A percentile compares a stretch with the other conserved stretches of the same genome.
Conservation (phyloP, 75 land plant species). For the Cunninghamia lanceolata region DNA sequence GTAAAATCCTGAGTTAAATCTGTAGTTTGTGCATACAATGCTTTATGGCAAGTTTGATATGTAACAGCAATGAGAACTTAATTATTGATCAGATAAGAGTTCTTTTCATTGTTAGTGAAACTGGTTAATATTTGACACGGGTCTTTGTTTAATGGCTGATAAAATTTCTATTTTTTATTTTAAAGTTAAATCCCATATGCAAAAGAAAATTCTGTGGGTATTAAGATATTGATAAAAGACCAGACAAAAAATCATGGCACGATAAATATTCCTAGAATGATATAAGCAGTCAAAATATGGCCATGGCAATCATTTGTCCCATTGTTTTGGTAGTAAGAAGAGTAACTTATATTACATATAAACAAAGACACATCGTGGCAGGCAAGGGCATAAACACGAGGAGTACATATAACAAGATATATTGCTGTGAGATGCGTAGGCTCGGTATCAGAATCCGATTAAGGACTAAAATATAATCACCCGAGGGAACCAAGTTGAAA, state of each 20-base stretch:
- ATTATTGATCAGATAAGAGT: neutral
- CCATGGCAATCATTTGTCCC: neutral
- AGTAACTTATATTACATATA: neutral
- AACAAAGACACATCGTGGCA: neutral
- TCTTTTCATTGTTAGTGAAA: neutral
- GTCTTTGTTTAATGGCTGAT: neutral
- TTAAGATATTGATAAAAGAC: too few relatives aligned
- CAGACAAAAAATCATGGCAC: neutral
- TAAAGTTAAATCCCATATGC: too few relatives aligned
- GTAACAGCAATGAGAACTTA: neutral
- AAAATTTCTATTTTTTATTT: too few relatives aligned
- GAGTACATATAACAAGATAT: neutral
- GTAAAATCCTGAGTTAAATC: neutral
- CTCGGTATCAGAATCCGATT: neutral
- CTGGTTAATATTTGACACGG: neutral
- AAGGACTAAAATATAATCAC: neutral
- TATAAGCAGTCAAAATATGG: neutral
- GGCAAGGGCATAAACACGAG: neutral
- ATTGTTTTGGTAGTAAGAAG: neutral
- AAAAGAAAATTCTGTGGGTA: too few relatives aligned
- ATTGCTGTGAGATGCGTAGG: neutral
- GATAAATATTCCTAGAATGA: too few relatives aligned
- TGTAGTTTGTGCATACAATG: neutral
- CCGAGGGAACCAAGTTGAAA: neutral
- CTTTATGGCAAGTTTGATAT: neutral